Percentiles rank a stretch among this genome's conserved stretches.
phyloP scores from a whole-genome alignment of 225 moss, liverwort and hornwort species.

The Neckera pumila region DNA sequence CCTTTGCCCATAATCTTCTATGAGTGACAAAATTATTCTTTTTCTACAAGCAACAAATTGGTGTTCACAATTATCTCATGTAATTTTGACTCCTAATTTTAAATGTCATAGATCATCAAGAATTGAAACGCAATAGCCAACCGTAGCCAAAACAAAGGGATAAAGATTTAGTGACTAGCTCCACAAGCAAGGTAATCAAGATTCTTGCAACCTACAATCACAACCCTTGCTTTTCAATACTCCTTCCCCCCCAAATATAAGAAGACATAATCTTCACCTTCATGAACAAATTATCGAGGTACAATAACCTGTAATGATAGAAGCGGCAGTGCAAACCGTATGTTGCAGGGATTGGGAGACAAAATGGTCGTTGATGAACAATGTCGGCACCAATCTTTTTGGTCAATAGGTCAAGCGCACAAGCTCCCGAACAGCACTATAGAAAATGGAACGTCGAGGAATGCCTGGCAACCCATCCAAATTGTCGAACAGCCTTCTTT shows the following conservation, averaged over 20 bases:
- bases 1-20: background rate
- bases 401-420: slow-evolving; percentile 62
- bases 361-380: slow-evolving; percentile 34
- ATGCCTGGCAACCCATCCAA: slow-evolving; percentile 11
- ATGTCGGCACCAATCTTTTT: slow-evolving; percentile 37
- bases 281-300: background rate
- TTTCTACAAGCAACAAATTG: background rate
- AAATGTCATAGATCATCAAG: background rate
- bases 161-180: no score
- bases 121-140: background rate
- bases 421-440: slow-evolving; percentile 52
- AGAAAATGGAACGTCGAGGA: slow-evolving; percentile 39
- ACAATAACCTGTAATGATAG: background rate
- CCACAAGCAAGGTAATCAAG: background rate
- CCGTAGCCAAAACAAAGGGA: no score
- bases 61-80: background rate
- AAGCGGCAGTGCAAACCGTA: background rate
- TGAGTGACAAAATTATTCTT: background rate
- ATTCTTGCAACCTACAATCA: background rate
- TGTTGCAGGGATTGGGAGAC: background rate
- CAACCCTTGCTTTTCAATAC: background rate
- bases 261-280: background rate
- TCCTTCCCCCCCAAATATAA: background rate
- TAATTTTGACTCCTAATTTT: no score
- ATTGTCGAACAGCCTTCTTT: slow-evolving; percentile 39